phyloP scores from a whole-genome alignment of 2,329 filamentous ascomycete species.

The Mollisiaceae sp. region DNA sequence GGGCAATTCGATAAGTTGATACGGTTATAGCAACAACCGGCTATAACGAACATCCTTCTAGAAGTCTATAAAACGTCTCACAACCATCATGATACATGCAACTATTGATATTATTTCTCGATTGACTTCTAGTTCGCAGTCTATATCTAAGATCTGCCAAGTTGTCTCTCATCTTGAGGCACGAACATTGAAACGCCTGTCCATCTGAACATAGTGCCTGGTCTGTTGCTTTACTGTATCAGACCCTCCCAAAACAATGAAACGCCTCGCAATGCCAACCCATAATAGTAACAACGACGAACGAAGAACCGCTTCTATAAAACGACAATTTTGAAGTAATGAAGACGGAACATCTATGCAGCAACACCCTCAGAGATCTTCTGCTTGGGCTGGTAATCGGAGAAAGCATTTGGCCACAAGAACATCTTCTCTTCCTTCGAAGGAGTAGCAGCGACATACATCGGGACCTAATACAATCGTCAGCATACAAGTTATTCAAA shows the following conservation, averaged over 20 bases:
- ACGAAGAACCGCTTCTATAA: background rate
- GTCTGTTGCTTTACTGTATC: background rate
- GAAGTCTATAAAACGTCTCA: too few relatives aligned
- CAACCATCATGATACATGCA: background rate
- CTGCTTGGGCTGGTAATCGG: slow-evolving; percentile 44
- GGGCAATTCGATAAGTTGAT: too few relatives aligned
- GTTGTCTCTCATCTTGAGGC: background rate
- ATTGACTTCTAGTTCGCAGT: background rate
- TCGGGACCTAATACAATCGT: slow-evolving; percentile 44
- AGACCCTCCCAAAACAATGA: background rate
- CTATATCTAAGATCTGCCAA: slow-evolving; percentile 6
- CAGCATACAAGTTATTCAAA: background rate
- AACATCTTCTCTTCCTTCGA: slow-evolving; percentile 65
- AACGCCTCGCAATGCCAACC: slow-evolving; percentile 22
- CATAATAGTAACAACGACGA: background rate
- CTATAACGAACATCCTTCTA: too few relatives aligned
- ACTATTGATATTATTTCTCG: background rate
- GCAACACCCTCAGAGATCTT: slow-evolving; percentile 32
- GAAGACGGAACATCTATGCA: slow-evolving; percentile 24
- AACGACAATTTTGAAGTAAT: background rate
- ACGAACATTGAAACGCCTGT: slow-evolving; percentile 1
- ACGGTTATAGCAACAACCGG: too few relatives aligned
- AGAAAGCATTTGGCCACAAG: slow-evolving; percentile 65
- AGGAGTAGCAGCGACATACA: slow-evolving; percentile 56
- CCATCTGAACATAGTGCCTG: slow-evolving; percentile 1